phyloP scores from a whole-genome alignment of 139 green algal genomes.

The Spirogloea muscicola region DNA sequence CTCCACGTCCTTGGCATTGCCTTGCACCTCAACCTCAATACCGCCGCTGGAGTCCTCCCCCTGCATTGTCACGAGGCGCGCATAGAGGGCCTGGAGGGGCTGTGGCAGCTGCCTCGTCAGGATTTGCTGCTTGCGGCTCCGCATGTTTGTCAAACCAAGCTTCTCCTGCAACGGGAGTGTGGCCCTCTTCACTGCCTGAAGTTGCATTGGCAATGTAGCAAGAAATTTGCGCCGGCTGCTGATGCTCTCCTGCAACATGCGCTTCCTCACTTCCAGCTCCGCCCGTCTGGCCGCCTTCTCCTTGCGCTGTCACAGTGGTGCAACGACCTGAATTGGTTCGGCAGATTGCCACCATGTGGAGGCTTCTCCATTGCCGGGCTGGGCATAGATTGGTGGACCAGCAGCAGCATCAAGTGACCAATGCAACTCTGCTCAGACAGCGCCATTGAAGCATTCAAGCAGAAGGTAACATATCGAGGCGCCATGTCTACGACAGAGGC shows the following conservation, averaged over 20 bases:
- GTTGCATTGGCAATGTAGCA: constrained; percentile 52
- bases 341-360: too few relatives aligned
- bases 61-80: constrained; percentile 55
- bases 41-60: constrained; percentile 49
- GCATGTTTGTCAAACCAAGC: constrained; percentile 17
- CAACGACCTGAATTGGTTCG: not conserved
- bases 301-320: constrained; percentile 49
- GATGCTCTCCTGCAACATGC: constrained; percentile 39
- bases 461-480: too few relatives aligned
- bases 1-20: constrained; percentile 46
- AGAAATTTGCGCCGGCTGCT: constrained; percentile 44
- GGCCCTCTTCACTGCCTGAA: constrained; percentile 50
- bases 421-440: not conserved
- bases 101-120: constrained; percentile 56
- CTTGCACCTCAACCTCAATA: constrained; percentile 53
- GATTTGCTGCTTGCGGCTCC: constrained; percentile 25
- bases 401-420: too few relatives aligned
- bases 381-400: not conserved
- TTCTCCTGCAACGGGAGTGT: constrained; percentile 46
- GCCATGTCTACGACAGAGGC: too few relatives aligned
- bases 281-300: constrained; percentile 46
- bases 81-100: constrained; percentile 65
- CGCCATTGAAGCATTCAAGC: too few relatives aligned
- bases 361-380: too few relatives aligned
- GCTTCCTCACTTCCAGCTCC: constrained; percentile 34